Percentiles rank a stretch among this genome's conserved stretches.
Evolutionary conservation across 331 rosid species (phyloP).

Genomic region (Quercus lobata): DNA sequence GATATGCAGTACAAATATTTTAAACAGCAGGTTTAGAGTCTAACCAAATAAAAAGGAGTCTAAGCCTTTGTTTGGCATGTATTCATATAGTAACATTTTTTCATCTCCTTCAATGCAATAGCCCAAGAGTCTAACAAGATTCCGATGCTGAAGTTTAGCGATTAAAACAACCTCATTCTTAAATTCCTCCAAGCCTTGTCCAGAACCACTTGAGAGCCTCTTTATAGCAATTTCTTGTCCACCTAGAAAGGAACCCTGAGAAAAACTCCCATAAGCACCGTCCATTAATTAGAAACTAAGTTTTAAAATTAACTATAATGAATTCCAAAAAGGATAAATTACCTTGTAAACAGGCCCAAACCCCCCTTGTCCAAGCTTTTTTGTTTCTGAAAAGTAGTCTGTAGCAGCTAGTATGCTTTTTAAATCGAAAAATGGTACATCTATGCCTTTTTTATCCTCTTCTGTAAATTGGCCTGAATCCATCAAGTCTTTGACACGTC

Average conservation of each 20-base stretch:
- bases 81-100: background rate
- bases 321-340: background rate
- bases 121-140: background rate
- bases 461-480: conserved; percentile 30
- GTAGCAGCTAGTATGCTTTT: conserved; percentile 35
- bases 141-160: background rate
- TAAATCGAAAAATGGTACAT: conserved; percentile 37
- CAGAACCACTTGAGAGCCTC: background rate
- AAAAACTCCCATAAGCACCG: background rate
- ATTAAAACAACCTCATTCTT: background rate
- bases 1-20: background rate
- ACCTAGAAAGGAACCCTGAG: background rate
- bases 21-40: background rate
- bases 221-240: background rate
- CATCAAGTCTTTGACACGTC: conserved; percentile 31
- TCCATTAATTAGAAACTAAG: no score
- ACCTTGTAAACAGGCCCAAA: conserved; percentile 1
- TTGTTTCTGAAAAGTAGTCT: conserved; percentile 26
- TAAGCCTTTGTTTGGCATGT: conserved; percentile 16
- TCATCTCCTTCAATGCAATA: background rate
- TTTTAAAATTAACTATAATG: no score
- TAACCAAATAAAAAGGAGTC: conserved; percentile 19
- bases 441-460: conserved; percentile 38
- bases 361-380: background rate
- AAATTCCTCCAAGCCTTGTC: background rate